Evolutionary conservation across 129 eudicot species (phyloP), one percentile per base, ranked within the genome.

Genomic region (Pulicaria dysenterica): DNA sequence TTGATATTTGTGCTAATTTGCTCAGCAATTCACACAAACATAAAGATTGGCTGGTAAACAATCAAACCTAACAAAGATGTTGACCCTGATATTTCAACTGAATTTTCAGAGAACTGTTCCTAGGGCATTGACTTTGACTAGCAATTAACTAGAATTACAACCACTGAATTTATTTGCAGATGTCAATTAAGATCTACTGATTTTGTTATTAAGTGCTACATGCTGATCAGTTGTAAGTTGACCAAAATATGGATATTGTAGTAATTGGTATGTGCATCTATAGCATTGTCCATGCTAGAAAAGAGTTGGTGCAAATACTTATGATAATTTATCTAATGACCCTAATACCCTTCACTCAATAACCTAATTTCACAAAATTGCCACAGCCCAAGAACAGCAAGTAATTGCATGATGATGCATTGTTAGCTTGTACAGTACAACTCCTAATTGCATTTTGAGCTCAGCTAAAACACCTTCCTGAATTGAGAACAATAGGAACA

Each of bases 151-250:
- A 24, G 55, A 56, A 9, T 36, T 76, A 58, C 67, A 76, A 44
- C 80, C 19, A 66, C 73, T 36, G 24, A 55, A 40, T 61, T 47
- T 61, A 8, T 48, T 72, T 7, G 62, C 48, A 70, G 53, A 55
- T 37, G 44, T 36, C 38, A 14, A 11, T 37, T 24, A 46, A 67
- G 44, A 76, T 75, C 46, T 31, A 77, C 47, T 44, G 38, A 50
- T 65, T 11, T 53, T 54, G 19, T 42, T 75, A 38, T 70, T 70
- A 77, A 61, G 62, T 77, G 82, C 72, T 43, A 62, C 65, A 77
- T 50, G 81, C 76, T 55, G 50, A 50, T 61, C 36, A 70, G 72
- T 77, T 62, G 77, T 77, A 77, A 46, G 43, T 51, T 77, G 64
- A 44, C 50, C 67, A 36, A 70, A 61, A 16, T 19, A 45, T 58